Percentiles rank a stretch among this genome's conserved stretches.
Conservation (phyloP, 169 alveolate genomes). For the Plasmodium cynomolgi region DNA sequence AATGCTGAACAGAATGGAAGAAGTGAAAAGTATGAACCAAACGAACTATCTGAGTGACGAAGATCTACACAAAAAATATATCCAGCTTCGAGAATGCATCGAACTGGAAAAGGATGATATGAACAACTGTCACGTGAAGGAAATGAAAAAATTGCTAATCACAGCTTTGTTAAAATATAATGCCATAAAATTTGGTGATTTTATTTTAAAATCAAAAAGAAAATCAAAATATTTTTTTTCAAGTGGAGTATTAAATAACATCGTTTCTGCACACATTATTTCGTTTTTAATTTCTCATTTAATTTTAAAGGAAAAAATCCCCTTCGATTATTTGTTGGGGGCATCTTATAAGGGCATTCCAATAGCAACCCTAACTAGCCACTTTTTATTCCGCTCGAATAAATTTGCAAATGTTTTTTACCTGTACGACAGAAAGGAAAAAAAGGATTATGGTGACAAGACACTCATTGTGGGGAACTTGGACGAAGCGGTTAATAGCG, state of each 20-base stretch:
- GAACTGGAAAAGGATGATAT: neutral
- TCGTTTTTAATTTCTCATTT: constrained; percentile 50
- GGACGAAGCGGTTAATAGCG: neutral
- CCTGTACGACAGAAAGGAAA: constrained; percentile 63
- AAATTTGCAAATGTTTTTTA: constrained; percentile 53
- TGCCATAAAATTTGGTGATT: constrained; percentile 48
- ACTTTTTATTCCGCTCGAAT: constrained; percentile 28
- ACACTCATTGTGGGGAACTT: constrained; percentile 20
- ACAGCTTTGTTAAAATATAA: constrained; percentile 35
- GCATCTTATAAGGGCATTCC: constrained; percentile 65
- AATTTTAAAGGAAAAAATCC: constrained; percentile 11
- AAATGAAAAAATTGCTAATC: constrained; percentile 32
- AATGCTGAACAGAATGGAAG: neutral
- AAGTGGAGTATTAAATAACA: constrained; percentile 49
- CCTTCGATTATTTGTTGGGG: constrained; percentile 45
- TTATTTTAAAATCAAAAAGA: constrained; percentile 53
- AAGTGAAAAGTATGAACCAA: neutral
- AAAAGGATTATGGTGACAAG: constrained; percentile 62
- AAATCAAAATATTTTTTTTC: constrained; percentile 56
- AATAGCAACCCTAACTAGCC: constrained; percentile 48
- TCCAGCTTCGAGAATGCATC: constrained; percentile 14
- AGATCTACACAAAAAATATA: constrained; percentile 12
- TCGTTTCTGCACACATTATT: constrained; percentile 35
- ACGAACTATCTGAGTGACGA: constrained; percentile 4
- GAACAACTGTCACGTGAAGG: neutral